phyloP scores from a whole-genome alignment of 2,329 filamentous ascomycete genomes.

The Penicillium italicum region DNA sequence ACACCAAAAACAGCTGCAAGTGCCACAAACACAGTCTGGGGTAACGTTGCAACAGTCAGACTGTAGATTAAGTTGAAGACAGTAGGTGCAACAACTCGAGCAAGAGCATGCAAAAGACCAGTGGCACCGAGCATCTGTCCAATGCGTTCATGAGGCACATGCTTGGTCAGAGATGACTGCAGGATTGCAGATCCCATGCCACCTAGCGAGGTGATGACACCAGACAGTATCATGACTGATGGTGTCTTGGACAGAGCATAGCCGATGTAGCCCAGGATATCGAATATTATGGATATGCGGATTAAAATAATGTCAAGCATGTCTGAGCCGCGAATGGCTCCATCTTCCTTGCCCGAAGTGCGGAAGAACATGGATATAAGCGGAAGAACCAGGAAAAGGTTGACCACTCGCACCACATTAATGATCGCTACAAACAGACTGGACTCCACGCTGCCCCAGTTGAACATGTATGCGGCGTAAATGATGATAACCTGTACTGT shows the following conservation, averaged over 20 bases:
- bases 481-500: constrained; percentile 76
- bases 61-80: constrained; percentile 85
- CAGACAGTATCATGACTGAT: constrained; percentile 65
- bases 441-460: constrained; percentile 77
- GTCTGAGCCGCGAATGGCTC: constrained; percentile 68
- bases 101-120: constrained; percentile 78
- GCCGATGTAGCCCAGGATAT: constrained; percentile 70
- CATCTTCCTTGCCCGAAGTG: constrained; percentile 27
- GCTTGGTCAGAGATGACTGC: constrained; percentile 82
- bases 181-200: constrained; percentile 82
- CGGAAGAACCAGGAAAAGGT: constrained; percentile 72
- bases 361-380: constrained; percentile 72
- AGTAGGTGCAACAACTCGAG: constrained; percentile 73
- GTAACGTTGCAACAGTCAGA: constrained; percentile 70
- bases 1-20: constrained; percentile 64
- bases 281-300: constrained; percentile 69
- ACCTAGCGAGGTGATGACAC: constrained; percentile 70
- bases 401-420: constrained; percentile 70
- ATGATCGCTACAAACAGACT: constrained; percentile 77
- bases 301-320: constrained; percentile 73
- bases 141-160: constrained; percentile 75
- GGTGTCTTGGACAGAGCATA: constrained; percentile 65
- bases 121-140: constrained; percentile 86
- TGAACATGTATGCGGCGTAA: constrained; percentile 76
- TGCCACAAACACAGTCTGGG: constrained; percentile 79